Percentiles rank a stretch among this genome's conserved stretches.
Evolutionary conservation across 2,329 filamentous ascomycete species (phyloP).

Genomic region (Thermomyces lanuginosus): DNA sequence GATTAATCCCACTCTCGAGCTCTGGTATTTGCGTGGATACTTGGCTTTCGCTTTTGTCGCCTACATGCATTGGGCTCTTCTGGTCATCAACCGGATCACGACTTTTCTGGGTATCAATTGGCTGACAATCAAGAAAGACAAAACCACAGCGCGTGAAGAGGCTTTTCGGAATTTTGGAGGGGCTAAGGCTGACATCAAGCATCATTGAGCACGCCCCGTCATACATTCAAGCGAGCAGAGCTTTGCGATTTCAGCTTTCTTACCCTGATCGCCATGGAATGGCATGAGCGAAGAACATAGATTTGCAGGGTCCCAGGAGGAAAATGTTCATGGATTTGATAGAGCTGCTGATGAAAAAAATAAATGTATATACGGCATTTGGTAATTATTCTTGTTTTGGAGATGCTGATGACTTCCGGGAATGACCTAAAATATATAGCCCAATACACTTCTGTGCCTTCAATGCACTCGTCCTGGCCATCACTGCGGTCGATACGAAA

Average conservation of each 20-base stretch:
- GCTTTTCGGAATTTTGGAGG: slow-evolving; percentile 22
- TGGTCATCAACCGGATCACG: slow-evolving; percentile 85
- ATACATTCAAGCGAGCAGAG: neutral
- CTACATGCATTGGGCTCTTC: slow-evolving; percentile 82
- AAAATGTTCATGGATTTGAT: too few relatives aligned
- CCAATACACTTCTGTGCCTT: too few relatives aligned
- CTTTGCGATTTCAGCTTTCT: too few relatives aligned
- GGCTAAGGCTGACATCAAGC: slow-evolving; percentile 6
- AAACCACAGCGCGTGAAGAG: slow-evolving; percentile 17
- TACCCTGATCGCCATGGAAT: too few relatives aligned
- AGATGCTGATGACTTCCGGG: too few relatives aligned
- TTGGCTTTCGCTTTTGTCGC: slow-evolving; percentile 68
- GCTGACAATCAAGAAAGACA: slow-evolving; percentile 52
- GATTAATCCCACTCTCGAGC: slow-evolving; percentile 50
- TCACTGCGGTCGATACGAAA: slow-evolving; percentile 21
- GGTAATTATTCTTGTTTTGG: too few relatives aligned
- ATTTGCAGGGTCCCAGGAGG: too few relatives aligned
- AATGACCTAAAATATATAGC: too few relatives aligned
- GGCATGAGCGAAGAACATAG: too few relatives aligned
- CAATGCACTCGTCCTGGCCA: too few relatives aligned
- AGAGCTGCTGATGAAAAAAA: too few relatives aligned
- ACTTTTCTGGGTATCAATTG: slow-evolving; percentile 86
- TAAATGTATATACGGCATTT: too few relatives aligned
- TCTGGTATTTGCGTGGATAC: slow-evolving; percentile 70
- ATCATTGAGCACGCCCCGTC: slow-evolving; percentile 6